These are phyloP conservation scores for Cryptococcus sp. DNA, from an alignment of 1,284 basidiomycete genomes.

Conservation along the genomic window DNA sequence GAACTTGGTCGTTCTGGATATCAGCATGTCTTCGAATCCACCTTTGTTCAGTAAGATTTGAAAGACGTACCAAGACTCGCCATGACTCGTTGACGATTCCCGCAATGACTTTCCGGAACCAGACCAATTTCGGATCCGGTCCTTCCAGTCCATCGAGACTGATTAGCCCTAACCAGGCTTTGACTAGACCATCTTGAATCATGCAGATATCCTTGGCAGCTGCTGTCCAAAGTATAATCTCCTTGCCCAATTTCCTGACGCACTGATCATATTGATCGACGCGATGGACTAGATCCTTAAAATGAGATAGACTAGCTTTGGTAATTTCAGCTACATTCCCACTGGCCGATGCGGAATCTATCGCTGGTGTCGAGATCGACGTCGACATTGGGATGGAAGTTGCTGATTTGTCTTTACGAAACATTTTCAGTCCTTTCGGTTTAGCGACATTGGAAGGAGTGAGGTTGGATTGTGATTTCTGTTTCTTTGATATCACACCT, in stretches of 20 bases:
- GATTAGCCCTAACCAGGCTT: conserved; percentile 33
- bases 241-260: conserved; percentile 38
- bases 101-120: conserved; percentile 36
- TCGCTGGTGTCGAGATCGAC: conserved; percentile 4
- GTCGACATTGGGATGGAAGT: conserved; percentile 5
- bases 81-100: conserved; percentile 32
- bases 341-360: conserved; percentile 6
- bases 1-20: conserved; percentile 33
- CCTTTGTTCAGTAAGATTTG: conserved; percentile 5
- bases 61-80: conserved; percentile 35
- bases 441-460: neutral
- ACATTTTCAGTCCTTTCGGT: conserved; percentile 28
- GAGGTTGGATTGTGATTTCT: neutral
- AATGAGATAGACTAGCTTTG: conserved; percentile 18
- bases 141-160: conserved; percentile 39
- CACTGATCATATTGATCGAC: conserved; percentile 37
- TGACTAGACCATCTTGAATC: conserved; percentile 27
- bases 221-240: conserved; percentile 38
- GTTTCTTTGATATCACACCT: conserved; percentile 36
- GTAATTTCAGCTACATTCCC: conserved; percentile 16
- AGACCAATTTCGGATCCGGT: conserved; percentile 35
- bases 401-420: conserved; percentile 39
- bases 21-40: neutral
- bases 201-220: conserved; percentile 33
- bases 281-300: conserved; percentile 27